A percentile compares a stretch with the other conserved stretches of the same genome.
These are phyloP conservation scores for Nemania sp. DNA, from an alignment of 2,329 filamentous ascomycete species.

Conservation along the genomic window DNA sequence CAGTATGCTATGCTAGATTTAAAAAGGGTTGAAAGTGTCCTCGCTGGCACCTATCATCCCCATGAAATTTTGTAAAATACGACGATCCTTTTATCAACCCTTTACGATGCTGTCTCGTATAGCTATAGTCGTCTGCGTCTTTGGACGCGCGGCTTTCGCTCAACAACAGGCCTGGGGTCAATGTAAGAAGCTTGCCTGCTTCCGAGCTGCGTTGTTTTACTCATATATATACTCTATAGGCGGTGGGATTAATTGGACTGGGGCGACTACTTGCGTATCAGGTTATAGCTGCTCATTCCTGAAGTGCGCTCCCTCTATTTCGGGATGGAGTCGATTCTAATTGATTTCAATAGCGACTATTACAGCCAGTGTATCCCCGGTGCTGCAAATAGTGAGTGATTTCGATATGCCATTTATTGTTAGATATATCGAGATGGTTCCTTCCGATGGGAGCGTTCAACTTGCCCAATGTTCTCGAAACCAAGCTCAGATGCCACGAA, in stretches of 20 bases:
- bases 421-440: background rate
- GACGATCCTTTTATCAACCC: background rate
- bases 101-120: constrained; percentile 30
- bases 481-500: background rate
- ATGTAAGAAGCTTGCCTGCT: constrained; percentile 25
- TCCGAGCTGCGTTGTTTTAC: background rate
- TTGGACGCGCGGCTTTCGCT: constrained; percentile 31
- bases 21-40: background rate
- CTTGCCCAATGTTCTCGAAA: background rate
- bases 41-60: background rate
- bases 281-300: constrained; percentile 35
- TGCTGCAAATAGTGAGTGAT: constrained; percentile 34
- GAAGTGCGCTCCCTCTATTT: constrained; percentile 23
- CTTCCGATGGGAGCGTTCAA: background rate
- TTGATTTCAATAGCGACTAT: constrained; percentile 32
- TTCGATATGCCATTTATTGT: background rate
- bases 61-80: background rate
- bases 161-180: constrained; percentile 37
- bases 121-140: constrained; percentile 15
- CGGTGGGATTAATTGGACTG: constrained; percentile 33
- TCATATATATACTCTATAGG: constrained; percentile 30
- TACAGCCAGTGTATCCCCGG: constrained; percentile 41
- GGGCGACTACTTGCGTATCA: constrained; percentile 34
- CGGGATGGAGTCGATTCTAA: constrained; percentile 4
- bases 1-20: background rate